Conservation (phyloP, 1,284 basidiomycete species). For the Termitomyces sp. region DNA sequence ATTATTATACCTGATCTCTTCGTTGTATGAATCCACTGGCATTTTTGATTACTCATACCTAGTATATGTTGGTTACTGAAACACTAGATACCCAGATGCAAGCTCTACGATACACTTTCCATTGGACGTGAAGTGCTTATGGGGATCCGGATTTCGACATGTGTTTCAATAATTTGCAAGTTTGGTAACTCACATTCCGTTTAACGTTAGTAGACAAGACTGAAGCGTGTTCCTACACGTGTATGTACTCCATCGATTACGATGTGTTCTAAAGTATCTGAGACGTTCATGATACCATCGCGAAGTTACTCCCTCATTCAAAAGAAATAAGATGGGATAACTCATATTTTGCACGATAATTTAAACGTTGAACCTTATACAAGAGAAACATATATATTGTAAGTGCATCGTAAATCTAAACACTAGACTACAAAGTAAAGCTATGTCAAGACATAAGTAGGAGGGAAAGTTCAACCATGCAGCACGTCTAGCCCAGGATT, state of each 20-base stretch:
- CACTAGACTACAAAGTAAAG: slow-evolving; percentile 14
- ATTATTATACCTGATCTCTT: not conserved
- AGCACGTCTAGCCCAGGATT: slow-evolving; percentile 20
- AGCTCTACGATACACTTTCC: not conserved
- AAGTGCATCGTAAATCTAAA: slow-evolving; percentile 13
- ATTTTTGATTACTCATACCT: not conserved
- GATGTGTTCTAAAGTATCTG: slow-evolving; percentile 8
- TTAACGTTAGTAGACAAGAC: slow-evolving; percentile 5
- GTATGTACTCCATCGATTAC: slow-evolving; percentile 19
- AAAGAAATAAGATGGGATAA: slow-evolving; percentile 5
- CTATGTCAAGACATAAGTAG: slow-evolving; percentile 8
- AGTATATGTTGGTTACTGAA: slow-evolving; percentile 10
- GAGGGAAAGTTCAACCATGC: slow-evolving; percentile 2
- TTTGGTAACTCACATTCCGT: slow-evolving; percentile 6
- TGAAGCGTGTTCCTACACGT: slow-evolving; percentile 16
- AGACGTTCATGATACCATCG: slow-evolving; percentile 8
- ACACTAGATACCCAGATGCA: slow-evolving; percentile 4
- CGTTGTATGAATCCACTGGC: slow-evolving; percentile 5
- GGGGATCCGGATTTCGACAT: slow-evolving; percentile 7
- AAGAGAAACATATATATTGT: slow-evolving; percentile 11
- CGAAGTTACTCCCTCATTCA: slow-evolving; percentile 9
- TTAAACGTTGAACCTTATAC: not conserved
- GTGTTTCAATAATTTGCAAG: not conserved
- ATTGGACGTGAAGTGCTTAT: not conserved
- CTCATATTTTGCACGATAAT: not conserved